These are phyloP conservation scores for Phytopythium chamaehyphon DNA, from an alignment of 352 stramenopile genomes.

Conservation along the genomic window DNA sequence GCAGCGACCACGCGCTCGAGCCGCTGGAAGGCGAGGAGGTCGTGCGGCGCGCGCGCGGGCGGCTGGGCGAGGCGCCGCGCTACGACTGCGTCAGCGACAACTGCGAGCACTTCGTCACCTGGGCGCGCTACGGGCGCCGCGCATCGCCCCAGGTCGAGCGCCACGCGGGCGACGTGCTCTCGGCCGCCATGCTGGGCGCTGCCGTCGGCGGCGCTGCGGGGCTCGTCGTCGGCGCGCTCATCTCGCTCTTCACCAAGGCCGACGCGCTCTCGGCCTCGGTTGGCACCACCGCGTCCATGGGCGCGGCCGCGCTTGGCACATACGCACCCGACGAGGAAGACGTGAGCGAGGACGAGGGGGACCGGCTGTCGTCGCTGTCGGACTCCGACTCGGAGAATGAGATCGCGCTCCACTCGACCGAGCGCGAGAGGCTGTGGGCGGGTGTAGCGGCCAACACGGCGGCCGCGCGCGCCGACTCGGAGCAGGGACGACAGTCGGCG, in stretches of 20 bases:
- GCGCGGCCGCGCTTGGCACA: neutral
- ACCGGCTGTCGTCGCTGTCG: neutral
- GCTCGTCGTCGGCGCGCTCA: constrained; percentile 49
- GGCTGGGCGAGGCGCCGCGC: constrained; percentile 37
- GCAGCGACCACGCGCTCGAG: constrained; percentile 25
- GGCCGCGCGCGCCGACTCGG: constrained; percentile 12
- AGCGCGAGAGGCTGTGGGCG: constrained; percentile 39
- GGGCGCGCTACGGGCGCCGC: constrained; percentile 51
- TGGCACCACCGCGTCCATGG: constrained; percentile 4
- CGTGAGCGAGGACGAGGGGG: constrained; percentile 13
- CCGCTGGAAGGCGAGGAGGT: constrained; percentile 39
- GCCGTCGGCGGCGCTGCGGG: constrained; percentile 54
- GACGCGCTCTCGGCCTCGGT: constrained; percentile 47
- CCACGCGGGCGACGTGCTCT: constrained; percentile 57
- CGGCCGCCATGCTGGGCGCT: constrained; percentile 52
- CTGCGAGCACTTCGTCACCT: constrained; percentile 80
- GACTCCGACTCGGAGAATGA: neutral
- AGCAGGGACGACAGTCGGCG: constrained; percentile 25
- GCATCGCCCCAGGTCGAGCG: constrained; percentile 54
- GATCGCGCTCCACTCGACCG: constrained; percentile 5
- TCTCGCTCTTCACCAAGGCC: constrained; percentile 61
- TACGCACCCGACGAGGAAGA: constrained; percentile 1
- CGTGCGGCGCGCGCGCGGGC: constrained; percentile 37
- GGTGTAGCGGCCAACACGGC: constrained; percentile 26
- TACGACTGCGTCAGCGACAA: constrained; percentile 60